Percentiles rank a stretch among this genome's conserved stretches.
Conservation (phyloP, 768 basidiomycete species). For the Rhizopogon salebrosus region DNA sequence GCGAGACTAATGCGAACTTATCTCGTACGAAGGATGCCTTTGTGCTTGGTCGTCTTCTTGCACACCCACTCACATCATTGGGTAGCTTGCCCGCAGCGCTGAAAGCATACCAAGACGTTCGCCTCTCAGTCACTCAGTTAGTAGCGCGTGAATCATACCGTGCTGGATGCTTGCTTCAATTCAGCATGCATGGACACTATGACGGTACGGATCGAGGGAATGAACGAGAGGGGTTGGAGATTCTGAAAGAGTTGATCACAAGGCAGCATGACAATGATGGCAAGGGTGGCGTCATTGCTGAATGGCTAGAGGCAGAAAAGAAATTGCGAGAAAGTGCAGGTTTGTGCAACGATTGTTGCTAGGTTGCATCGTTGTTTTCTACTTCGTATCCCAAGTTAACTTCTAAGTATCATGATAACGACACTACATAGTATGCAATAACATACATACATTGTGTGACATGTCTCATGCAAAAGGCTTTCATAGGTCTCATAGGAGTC, state of each 20-base stretch:
- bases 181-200: slow-evolving; percentile 15
- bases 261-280: slow-evolving; percentile 15
- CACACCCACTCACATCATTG: slow-evolving; percentile 8
- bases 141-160: slow-evolving; percentile 14
- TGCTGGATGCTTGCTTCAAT: slow-evolving; percentile 13
- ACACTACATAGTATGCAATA: too few species aligned
- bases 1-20: too few species aligned
- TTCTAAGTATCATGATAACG: too few species aligned
- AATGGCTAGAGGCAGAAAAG: slow-evolving; percentile 15
- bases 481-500: too few species aligned
- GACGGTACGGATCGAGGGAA: slow-evolving; percentile 13
- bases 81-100: slow-evolving; percentile 8
- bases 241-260: slow-evolving; percentile 6
- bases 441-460: too few species aligned
- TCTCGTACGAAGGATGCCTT: slow-evolving; percentile 16
- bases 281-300: slow-evolving; percentile 4
- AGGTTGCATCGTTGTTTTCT: background rate
- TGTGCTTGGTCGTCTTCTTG: slow-evolving; percentile 16
- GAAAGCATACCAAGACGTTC: slow-evolving; percentile 14
- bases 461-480: too few species aligned
- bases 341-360: background rate
- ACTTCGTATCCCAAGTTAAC: too few species aligned
- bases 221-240: slow-evolving; percentile 15
- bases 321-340: slow-evolving; percentile 1
- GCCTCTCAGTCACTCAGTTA: slow-evolving; percentile 10